Conservation (phyloP, 192 early-diverging fungal genomes). For the Dispira simplex region DNA sequence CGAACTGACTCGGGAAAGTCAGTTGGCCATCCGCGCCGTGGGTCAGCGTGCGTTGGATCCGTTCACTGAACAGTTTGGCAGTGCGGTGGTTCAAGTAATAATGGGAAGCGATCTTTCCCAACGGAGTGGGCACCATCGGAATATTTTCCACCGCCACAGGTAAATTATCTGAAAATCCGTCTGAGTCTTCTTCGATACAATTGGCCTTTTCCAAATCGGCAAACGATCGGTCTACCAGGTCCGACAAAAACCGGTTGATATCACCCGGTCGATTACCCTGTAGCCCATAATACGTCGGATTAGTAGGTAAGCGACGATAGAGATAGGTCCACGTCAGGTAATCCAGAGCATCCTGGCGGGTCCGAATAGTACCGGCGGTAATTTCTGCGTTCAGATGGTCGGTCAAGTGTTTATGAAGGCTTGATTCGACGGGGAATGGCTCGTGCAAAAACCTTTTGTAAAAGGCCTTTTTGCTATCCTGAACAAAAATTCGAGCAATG, state of each 20-base stretch:
- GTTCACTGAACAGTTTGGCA: constrained; percentile 44
- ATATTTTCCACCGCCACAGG: constrained; percentile 22
- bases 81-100: constrained; percentile 84
- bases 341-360: constrained; percentile 88
- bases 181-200: constrained; percentile 37
- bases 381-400: constrained; percentile 96
- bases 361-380: constrained; percentile 67
- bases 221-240: constrained; percentile 59
- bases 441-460: constrained; percentile 97
- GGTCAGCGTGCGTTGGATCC: constrained; percentile 28
- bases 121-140: constrained; percentile 49
- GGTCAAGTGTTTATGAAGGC: constrained; percentile 51
- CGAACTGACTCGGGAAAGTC: constrained; percentile 18
- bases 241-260: constrained; percentile 61
- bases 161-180: neutral
- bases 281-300: constrained; percentile 92
- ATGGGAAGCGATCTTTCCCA: constrained; percentile 76
- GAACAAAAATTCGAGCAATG: constrained; percentile 84
- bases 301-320: constrained; percentile 78
- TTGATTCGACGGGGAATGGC: constrained; percentile 83
- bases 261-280: constrained; percentile 49
- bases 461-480: constrained; percentile 94
- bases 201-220: constrained; percentile 44
- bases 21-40: neutral
- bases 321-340: constrained; percentile 96